A percentile compares a stretch with the other conserved stretches of the same genome.
phyloP scores from a whole-genome alignment of 164 flowering plant genomes.

The Liquidambar formosana region DNA sequence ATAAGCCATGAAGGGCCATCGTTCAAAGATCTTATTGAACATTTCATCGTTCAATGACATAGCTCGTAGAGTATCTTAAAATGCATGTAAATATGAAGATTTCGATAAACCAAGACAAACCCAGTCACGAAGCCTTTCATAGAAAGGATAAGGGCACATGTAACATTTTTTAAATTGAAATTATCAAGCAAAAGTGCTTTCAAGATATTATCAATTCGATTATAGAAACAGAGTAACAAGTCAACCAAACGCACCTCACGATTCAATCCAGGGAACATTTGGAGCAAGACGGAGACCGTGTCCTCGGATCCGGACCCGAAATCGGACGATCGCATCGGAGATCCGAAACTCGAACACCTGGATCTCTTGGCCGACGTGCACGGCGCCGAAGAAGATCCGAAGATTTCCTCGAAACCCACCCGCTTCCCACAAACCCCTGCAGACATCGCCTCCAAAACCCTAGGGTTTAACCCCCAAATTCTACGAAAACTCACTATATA shows the following conservation, averaged over 20 bases:
- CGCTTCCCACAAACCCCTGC: constrained; percentile 37
- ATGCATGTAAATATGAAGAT: no score
- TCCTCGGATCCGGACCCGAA: constrained; percentile 25
- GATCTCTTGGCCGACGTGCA: constrained; percentile 25
- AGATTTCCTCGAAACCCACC: constrained; percentile 33
- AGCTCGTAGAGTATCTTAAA: no score
- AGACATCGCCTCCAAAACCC: constrained; percentile 30
- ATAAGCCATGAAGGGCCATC: no score
- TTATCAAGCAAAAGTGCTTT: no score
- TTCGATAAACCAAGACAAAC: no score
- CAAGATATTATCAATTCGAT: neutral
- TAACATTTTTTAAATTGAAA: no score
- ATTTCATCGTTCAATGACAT: no score
- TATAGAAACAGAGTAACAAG: neutral
- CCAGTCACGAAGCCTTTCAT: no score
- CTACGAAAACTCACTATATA: no score
- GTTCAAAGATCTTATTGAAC: no score
- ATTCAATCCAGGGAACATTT: constrained; percentile 27
- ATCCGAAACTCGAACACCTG: constrained; percentile 26
- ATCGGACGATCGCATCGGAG: constrained; percentile 16
- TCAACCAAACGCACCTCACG: constrained; percentile 26
- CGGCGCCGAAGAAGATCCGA: constrained; percentile 22
- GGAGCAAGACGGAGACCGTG: constrained; percentile 16
- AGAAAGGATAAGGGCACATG: no score
- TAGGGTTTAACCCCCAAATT: neutral